Conservation (phyloP, 2,329 filamentous ascomycete species). For the Pseudogymnoascus sp. region DNA sequence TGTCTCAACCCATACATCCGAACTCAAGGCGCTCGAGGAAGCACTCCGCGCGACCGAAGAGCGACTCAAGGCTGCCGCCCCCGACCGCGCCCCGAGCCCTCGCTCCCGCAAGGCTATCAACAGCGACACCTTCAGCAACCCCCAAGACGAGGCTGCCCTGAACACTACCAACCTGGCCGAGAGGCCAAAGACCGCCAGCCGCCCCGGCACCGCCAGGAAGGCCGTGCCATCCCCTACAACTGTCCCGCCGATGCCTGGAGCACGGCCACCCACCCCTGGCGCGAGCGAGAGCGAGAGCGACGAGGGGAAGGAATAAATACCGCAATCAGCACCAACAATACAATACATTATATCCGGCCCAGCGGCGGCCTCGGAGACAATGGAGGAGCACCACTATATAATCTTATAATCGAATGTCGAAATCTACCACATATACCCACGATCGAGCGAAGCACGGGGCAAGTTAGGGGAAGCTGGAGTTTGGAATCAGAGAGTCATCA, state of each 20-base stretch:
- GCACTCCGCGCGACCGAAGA: constrained; percentile 79
- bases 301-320: constrained; percentile 4
- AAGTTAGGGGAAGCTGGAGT: constrained; percentile 4
- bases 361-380: not conserved
- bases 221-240: not conserved
- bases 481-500: not conserved
- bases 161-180: constrained; percentile 16
- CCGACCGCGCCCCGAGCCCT: constrained; percentile 15
- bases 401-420: constrained; percentile 7
- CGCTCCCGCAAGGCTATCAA: constrained; percentile 16
- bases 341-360: not conserved
- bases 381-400: not conserved
- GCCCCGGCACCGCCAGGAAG: constrained; percentile 9
- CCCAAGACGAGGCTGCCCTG: constrained; percentile 10
- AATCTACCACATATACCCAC: constrained; percentile 6
- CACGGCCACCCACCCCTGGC: constrained; percentile 27
- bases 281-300: constrained; percentile 26
- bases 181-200: constrained; percentile 11
- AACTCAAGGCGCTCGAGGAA: constrained; percentile 79
- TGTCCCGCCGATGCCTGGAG: constrained; percentile 21
- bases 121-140: constrained; percentile 17
- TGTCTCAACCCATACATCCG: constrained; percentile 63
- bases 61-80: constrained; percentile 45
- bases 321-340: not conserved
- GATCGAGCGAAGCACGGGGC: constrained; percentile 1